Evolutionary conservation across 805 yeast genomes (phyloP).

Genomic region (Pichia scutulata): DNA sequence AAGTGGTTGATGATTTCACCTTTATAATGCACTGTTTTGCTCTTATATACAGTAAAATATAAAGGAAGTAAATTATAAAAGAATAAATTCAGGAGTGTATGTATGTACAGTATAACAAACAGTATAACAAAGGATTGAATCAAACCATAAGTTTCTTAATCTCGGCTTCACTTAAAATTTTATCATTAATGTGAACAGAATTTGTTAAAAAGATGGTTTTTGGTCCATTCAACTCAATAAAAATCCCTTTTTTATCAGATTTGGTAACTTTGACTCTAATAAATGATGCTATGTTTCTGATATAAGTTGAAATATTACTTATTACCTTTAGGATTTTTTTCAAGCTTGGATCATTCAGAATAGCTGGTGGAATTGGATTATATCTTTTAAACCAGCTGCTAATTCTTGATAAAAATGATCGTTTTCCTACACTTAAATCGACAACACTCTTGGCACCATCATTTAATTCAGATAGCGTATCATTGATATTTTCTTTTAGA

Average conservation of each 20-base stretch:
- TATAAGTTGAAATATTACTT: neutral
- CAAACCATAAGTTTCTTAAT: conserved; percentile 12
- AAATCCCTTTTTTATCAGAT: conserved; percentile 13
- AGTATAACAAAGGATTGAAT: neutral
- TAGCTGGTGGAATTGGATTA: neutral
- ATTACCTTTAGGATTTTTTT: neutral
- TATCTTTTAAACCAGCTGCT: conserved; percentile 2
- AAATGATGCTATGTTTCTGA: neutral
- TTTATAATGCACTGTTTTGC: too few species aligned
- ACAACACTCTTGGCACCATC: conserved; percentile 15
- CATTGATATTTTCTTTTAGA: neutral
- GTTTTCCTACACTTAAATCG: conserved; percentile 21
- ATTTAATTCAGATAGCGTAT: conserved; percentile 6
- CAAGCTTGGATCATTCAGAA: conserved; percentile 2
- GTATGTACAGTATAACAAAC: neutral
- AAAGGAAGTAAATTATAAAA: too few species aligned
- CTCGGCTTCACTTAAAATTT: conserved; percentile 19
- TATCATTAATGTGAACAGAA: conserved; percentile 20
- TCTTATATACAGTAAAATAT: too few species aligned
- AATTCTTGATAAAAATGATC: conserved; percentile 4
- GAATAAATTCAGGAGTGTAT: neutral
- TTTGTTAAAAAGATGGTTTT: conserved; percentile 25
- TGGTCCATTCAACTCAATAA: conserved; percentile 27
- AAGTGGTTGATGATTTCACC: too few species aligned
- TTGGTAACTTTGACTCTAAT: neutral